phyloP scores from a whole-genome alignment of 305 asterid genomes.

The Fraxinus xanthoxyloides region DNA sequence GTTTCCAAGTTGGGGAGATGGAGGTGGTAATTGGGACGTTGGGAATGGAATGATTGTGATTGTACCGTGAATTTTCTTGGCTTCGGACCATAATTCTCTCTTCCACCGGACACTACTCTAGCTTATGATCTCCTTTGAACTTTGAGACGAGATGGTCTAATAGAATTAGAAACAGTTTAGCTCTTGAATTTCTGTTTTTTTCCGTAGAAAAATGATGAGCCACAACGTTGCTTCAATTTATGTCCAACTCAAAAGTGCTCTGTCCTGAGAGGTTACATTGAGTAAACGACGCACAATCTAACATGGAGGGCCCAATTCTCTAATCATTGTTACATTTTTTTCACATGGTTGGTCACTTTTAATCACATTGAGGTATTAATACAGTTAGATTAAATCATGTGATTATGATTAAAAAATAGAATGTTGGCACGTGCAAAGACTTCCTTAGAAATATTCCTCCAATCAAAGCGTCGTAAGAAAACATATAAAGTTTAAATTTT shows the following conservation, averaged over 20 bases:
- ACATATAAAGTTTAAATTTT: not conserved
- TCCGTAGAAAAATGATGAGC: too few relatives aligned
- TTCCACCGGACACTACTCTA: constrained; percentile 31
- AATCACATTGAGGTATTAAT: not conserved
- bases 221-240: too few relatives aligned
- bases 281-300: not conserved
- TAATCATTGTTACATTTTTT: not conserved
- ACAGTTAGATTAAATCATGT: constrained; percentile 1
- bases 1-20: constrained; percentile 62
- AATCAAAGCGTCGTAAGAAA: not conserved
- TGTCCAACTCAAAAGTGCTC: not conserved
- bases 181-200: too few relatives aligned
- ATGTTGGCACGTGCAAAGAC: not conserved
- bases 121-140: not conserved
- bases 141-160: too few relatives aligned
- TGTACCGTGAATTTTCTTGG: constrained; percentile 30
- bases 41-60: constrained; percentile 1
- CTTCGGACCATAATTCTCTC: constrained; percentile 48
- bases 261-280: not conserved
- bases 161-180: too few relatives aligned
- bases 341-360: not conserved
- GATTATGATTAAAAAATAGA: not conserved
- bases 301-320: not conserved
- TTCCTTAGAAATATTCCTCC: not conserved
- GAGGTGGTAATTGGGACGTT: constrained; percentile 27